Conservation (phyloP, 2,329 filamentous ascomycete genomes). For the Thielaviopsis ethacetica region DNA sequence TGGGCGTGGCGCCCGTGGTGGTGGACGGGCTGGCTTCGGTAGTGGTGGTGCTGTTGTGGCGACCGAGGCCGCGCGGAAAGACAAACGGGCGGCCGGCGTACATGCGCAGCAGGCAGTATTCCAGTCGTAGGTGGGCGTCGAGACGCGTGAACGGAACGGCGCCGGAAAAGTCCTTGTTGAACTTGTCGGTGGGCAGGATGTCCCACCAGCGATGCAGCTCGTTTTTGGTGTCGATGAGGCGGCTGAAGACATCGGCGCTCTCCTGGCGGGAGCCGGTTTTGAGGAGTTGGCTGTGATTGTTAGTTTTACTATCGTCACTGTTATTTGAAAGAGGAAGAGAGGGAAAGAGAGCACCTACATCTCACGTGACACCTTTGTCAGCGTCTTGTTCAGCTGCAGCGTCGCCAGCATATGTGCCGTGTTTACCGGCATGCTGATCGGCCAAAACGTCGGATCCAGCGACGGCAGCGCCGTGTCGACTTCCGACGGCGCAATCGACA, state of each 20-base stretch:
- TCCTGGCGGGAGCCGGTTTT: conserved; percentile 20
- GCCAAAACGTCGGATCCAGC: conserved; percentile 27
- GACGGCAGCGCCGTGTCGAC: conserved; percentile 36
- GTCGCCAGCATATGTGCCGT: conserved; percentile 30
- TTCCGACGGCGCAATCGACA: conserved; percentile 34
- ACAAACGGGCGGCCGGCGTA: conserved; percentile 38
- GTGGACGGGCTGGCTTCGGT: conserved; percentile 6
- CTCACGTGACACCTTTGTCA: conserved; percentile 24
- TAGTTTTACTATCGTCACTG: too few relatives aligned
- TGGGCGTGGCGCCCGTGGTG: conserved; percentile 5
- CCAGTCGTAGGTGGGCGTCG: conserved; percentile 33
- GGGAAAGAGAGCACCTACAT: conserved; percentile 16
- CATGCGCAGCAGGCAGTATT: conserved; percentile 35
- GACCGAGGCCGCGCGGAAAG: conserved; percentile 19
- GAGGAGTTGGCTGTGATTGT: conserved; percentile 18
- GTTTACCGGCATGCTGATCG: conserved; percentile 24
- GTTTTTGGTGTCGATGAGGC: conserved; percentile 22
- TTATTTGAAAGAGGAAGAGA: too few relatives aligned
- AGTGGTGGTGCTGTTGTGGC: not conserved
- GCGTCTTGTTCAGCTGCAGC: conserved; percentile 21
- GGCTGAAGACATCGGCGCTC: conserved; percentile 19
- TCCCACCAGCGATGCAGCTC: conserved; percentile 25
- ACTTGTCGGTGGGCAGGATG: conserved; percentile 19
- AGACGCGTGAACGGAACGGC: conserved; percentile 24
- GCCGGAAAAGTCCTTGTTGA: conserved; percentile 19